phyloP scores from a whole-genome alignment of 345 rosid species.

The Arabidopsis suecica region DNA sequence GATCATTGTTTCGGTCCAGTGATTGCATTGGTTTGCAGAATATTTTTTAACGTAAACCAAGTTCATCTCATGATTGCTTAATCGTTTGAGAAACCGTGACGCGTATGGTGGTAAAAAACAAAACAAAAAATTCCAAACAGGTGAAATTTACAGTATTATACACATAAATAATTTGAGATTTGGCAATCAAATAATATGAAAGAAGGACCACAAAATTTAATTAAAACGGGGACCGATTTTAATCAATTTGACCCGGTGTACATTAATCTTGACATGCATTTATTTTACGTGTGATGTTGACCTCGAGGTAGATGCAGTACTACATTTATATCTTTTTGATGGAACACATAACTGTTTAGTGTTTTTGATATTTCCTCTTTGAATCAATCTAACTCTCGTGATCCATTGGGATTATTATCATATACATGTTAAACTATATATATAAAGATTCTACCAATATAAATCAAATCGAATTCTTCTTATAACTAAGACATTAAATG shows the following conservation, averaged over 20 bases:
- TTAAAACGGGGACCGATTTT: slow-evolving; percentile 42
- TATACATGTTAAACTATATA: slow-evolving; percentile 4
- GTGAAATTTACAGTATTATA: not conserved
- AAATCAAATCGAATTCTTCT: not conserved
- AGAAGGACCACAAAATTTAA: slow-evolving; percentile 42
- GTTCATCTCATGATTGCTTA: not conserved
- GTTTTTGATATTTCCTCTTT: slow-evolving; percentile 27
- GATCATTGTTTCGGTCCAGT: not conserved
- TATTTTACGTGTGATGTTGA: slow-evolving; percentile 44
- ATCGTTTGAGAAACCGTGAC: not conserved
- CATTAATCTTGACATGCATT: slow-evolving; percentile 43
- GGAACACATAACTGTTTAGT: slow-evolving; percentile 30
- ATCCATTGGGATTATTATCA: slow-evolving; percentile 24
- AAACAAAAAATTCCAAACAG: not conserved
- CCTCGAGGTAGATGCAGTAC: slow-evolving; percentile 37
- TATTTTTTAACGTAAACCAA: not conserved
- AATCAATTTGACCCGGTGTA: slow-evolving; percentile 40
- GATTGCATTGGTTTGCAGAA: slow-evolving; percentile 5
- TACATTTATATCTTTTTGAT: slow-evolving; percentile 41
- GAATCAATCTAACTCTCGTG: slow-evolving; percentile 13
- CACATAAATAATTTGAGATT: not conserved
- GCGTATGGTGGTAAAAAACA: not conserved
- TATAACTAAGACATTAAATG: not conserved
- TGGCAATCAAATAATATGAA: slow-evolving; percentile 22
- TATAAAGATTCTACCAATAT: slow-evolving; percentile 2